Conservation (phyloP, 306 rosid genomes). For the Cicer judaicum region DNA sequence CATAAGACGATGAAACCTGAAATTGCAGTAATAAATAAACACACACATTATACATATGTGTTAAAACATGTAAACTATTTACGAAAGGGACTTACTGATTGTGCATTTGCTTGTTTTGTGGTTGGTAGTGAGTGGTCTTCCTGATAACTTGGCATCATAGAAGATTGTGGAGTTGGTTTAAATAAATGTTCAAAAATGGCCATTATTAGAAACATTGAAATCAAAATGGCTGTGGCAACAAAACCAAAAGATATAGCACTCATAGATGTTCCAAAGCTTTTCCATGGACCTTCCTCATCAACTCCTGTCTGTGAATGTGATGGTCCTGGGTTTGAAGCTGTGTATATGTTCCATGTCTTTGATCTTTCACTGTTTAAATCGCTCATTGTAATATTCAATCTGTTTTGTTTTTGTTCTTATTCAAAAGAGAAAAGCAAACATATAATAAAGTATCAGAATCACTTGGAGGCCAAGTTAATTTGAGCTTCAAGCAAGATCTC, state of each 20-base stretch:
- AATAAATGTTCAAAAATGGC: conserved; percentile 92
- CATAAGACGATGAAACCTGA: conserved; percentile 65
- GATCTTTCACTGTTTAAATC: conserved; percentile 61
- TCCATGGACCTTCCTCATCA: conserved; percentile 75
- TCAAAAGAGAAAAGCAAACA: conserved; percentile 17
- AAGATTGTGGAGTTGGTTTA: conserved; percentile 70
- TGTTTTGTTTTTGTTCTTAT: conserved; percentile 13
- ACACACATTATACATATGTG: not conserved
- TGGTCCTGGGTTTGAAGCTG: conserved; percentile 60
- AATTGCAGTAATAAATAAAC: not conserved
- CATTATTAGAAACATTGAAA: conserved; percentile 93
- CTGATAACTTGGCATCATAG: conserved; percentile 49
- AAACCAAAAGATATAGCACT: conserved; percentile 88
- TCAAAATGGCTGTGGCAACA: conserved; percentile 94
- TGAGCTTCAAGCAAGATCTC: conserved; percentile 6
- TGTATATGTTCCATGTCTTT: conserved; percentile 72
- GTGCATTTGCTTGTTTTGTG: conserved; percentile 57
- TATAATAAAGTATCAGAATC: conserved; percentile 27
- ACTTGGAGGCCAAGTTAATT: conserved; percentile 25
- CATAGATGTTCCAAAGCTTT: conserved; percentile 82
- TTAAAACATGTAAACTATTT: not conserved
- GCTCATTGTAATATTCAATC: conserved; percentile 49
- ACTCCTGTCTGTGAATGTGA: conserved; percentile 55
- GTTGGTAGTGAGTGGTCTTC: conserved; percentile 47
- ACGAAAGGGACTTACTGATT: conserved; percentile 56